These are phyloP conservation scores for Kluyveromyces sp. DNA, from an alignment of 1,139 yeast species.

Conservation along the genomic window DNA sequence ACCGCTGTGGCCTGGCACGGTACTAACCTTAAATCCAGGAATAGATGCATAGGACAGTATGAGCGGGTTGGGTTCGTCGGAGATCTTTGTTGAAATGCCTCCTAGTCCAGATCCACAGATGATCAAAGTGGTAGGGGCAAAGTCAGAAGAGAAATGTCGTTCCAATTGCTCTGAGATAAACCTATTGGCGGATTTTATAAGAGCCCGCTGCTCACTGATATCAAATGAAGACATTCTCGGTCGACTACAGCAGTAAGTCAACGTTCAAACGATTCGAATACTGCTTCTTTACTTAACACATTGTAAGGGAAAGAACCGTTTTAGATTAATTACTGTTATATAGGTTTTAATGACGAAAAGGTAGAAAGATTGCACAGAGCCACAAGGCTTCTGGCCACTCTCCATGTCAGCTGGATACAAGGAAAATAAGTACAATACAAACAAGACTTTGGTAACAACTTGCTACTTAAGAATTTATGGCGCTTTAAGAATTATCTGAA, in stretches of 20 bases:
- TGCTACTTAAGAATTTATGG: no score
- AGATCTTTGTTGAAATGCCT: slow-evolving; percentile 56
- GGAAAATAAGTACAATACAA: no score
- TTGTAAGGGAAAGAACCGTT: not conserved
- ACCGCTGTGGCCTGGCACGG: slow-evolving; percentile 90
- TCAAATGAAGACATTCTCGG: slow-evolving; percentile 9
- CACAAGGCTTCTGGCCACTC: no score
- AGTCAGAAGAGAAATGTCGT: slow-evolving; percentile 14
- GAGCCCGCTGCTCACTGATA: slow-evolving; percentile 16
- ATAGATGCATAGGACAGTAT: slow-evolving; percentile 56
- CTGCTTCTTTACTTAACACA: no score
- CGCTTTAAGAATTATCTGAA: no score
- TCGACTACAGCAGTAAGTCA: not conserved
- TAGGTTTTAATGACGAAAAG: not conserved
- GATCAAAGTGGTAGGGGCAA: slow-evolving; percentile 57
- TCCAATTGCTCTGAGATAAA: slow-evolving; percentile 12
- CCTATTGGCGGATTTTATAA: slow-evolving; percentile 16
- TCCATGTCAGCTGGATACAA: no score
- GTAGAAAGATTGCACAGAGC: no score
- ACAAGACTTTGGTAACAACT: no score
- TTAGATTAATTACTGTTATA: not conserved
- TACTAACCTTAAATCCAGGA: slow-evolving; percentile 76
- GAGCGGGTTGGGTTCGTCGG: slow-evolving; percentile 39
- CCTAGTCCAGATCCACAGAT: slow-evolving; percentile 96
- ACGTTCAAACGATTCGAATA: no score